These are phyloP conservation scores for Paragyromitra xinjiangensis DNA, from an alignment of 495 filamentous ascomycete genomes.

Conservation along the genomic window DNA sequence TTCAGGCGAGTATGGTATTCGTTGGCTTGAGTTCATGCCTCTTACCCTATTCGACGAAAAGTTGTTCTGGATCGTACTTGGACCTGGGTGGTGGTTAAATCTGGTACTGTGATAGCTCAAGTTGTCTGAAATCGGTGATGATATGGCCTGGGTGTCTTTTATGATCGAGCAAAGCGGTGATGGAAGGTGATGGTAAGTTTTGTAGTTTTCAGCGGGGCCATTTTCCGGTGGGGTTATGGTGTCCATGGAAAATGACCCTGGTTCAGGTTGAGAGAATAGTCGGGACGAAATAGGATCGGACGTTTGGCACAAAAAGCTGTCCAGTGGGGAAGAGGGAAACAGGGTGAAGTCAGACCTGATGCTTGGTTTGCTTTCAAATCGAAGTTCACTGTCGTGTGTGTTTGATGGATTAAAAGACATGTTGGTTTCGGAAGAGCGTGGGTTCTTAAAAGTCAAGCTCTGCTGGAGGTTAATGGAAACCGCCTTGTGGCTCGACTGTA, in stretches of 20 bases:
- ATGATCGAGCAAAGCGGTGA: conserved; percentile 42
- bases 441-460: conserved; percentile 51
- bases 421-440: conserved; percentile 42
- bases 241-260: conserved; percentile 44
- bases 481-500: conserved; percentile 42
- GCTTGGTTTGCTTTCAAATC: conserved; percentile 40
- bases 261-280: conserved; percentile 43
- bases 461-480: conserved; percentile 34
- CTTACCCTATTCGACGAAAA: conserved; percentile 22
- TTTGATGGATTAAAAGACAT: conserved; percentile 37
- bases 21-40: conserved; percentile 30
- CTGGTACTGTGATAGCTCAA: conserved; percentile 35
- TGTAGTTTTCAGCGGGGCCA: conserved; percentile 44
- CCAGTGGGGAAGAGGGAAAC: conserved; percentile 41
- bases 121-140: conserved; percentile 34
- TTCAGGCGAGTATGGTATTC: conserved; percentile 47
- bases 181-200: conserved; percentile 41
- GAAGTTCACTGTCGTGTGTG: conserved; percentile 31
- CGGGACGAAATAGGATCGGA: conserved; percentile 47
- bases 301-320: conserved; percentile 50
- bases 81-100: conserved; percentile 31
- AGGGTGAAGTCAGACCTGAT: conserved; percentile 43
- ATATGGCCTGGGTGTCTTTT: conserved; percentile 30
- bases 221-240: conserved; percentile 39
- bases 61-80: conserved; percentile 27